phyloP scores from a whole-genome alignment of 1,284 basidiomycete species.

The Moesziomyces antarcticus region DNA sequence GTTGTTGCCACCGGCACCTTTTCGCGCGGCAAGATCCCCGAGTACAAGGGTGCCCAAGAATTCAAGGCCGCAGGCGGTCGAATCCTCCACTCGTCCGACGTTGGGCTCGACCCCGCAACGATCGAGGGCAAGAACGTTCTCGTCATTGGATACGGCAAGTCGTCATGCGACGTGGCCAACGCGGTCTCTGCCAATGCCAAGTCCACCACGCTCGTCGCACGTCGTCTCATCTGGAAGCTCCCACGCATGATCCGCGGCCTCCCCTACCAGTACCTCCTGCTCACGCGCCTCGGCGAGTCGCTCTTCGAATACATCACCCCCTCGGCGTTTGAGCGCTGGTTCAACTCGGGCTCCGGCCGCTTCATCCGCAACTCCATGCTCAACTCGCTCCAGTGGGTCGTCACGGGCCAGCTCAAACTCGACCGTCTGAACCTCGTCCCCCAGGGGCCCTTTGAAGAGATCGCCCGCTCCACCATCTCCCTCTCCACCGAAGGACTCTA shows the following conservation, averaged over 20 bases:
- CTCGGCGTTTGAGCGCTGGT: constrained; percentile 37
- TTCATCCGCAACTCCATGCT: constrained; percentile 53
- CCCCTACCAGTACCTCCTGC: constrained; percentile 55
- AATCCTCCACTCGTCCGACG: constrained; percentile 49
- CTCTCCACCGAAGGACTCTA: constrained; percentile 58
- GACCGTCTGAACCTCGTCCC: constrained; percentile 41
- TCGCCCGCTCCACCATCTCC: constrained; percentile 55
- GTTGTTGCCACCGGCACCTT: constrained; percentile 58
- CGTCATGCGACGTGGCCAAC: constrained; percentile 57
- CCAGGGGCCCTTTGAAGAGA: constrained; percentile 50
- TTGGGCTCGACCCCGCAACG: constrained; percentile 25
- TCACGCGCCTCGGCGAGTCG: constrained; percentile 54
- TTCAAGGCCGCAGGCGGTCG: constrained; percentile 47
- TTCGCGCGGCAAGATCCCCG: constrained; percentile 47
- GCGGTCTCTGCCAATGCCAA: constrained; percentile 42
- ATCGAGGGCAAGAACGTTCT: constrained; percentile 48
- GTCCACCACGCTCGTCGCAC: constrained; percentile 50
- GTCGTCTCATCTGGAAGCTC: constrained; percentile 60
- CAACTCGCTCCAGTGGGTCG: constrained; percentile 42
- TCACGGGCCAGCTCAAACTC: constrained; percentile 48
- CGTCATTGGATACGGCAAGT: constrained; percentile 60
- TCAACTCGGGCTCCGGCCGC: constrained; percentile 34
- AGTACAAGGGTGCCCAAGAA: constrained; percentile 41
- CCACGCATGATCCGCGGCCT: constrained; percentile 50
- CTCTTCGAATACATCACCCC: constrained; percentile 59